Base-by-base conservation (phyloP, 306 rosid genomes). In the Carpinus fangiana region DNA sequence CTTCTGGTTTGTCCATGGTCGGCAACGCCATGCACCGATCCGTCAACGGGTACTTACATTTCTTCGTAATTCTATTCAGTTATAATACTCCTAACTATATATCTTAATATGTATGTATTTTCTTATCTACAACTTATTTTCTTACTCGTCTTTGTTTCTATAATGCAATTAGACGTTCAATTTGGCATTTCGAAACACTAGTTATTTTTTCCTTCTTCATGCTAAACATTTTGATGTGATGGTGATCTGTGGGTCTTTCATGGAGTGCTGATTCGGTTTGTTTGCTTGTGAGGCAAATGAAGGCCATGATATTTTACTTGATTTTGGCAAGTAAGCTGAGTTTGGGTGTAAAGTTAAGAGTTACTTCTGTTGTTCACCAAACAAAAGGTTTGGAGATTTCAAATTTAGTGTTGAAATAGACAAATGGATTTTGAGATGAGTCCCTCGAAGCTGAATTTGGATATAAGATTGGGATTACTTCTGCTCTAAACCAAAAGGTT, bases 21-120 rank as follows among this genome's bases (percentile, higher is more conserved):
- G 66, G 91, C 86, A 91, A 61, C 86, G 98, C 92, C 79, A 86
- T 94, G 97, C 92, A 89, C 83, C 93, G 96, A 90, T 94, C 98
- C 74, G 97, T 94, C 41, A 87, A 87, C 82, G 96, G 98, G 98
- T 94, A 84, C 80, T 38, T 69, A 23, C 62, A 67, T 78, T 57
- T 34, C 11, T 50, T 61, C 53, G 13, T 59, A 59, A 59, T 23
- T 59, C 16, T n/a, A 5, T 2, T 23, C 64, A 4, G 3, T 57
- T 10, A 21, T 11, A 23, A 20, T 11, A 23, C 62, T 26, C 17
- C 23, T 12, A 6, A 45, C 0, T 20, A 34, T 55, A 17, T 62
- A 0, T 51, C 8, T 52, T 31, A 41, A 6, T 65, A 14, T 71
- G n/a, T 21, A 1, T 73, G 2, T 12, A 7, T 21, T 5, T 26